Percentiles rank a stretch among this genome's conserved stretches.
Evolutionary conservation across 1,284 basidiomycete genomes (phyloP).

Genomic region (Thecaphora thlaspeos): DNA sequence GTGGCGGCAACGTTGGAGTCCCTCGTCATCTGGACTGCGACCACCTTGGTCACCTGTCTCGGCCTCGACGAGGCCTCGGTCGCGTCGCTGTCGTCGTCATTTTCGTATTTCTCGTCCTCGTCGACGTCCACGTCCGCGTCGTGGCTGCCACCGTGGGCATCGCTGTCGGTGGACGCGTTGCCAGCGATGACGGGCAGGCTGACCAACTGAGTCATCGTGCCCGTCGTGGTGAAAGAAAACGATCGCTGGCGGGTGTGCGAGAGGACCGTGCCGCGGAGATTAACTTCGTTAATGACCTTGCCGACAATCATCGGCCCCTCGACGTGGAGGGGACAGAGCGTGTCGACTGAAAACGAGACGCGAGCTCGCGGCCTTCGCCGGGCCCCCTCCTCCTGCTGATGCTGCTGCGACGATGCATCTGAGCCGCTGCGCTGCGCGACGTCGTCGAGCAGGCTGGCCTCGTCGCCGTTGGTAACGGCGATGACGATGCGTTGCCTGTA

Average conservation of each 20-base stretch:
- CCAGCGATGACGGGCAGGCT: too few relatives aligned
- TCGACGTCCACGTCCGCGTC: too few relatives aligned
- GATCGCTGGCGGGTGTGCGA: neutral
- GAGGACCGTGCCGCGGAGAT: neutral
- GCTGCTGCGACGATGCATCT: too few relatives aligned
- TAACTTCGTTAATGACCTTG: neutral
- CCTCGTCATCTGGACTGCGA: neutral
- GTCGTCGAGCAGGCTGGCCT: neutral
- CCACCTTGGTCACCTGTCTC: neutral
- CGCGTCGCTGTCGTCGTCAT: conserved; percentile 1
- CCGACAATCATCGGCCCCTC: neutral
- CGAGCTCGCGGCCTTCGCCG: too few relatives aligned
- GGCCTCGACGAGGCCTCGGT: neutral
- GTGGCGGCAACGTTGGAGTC: neutral
- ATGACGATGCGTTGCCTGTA: conserved; percentile 17
- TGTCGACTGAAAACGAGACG: neutral
- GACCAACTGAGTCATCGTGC: neutral
- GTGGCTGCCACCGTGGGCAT: too few relatives aligned
- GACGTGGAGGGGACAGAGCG: neutral
- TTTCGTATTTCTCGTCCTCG: neutral
- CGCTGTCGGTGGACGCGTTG: too few relatives aligned
- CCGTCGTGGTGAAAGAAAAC: neutral
- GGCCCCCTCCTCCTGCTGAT: too few relatives aligned
- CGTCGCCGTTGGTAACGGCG: conserved; percentile 1
- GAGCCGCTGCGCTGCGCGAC: too few relatives aligned